Evolutionary conservation across 352 stramenopile genomes (phyloP).

Genomic region (Pythium insidiosum): DNA sequence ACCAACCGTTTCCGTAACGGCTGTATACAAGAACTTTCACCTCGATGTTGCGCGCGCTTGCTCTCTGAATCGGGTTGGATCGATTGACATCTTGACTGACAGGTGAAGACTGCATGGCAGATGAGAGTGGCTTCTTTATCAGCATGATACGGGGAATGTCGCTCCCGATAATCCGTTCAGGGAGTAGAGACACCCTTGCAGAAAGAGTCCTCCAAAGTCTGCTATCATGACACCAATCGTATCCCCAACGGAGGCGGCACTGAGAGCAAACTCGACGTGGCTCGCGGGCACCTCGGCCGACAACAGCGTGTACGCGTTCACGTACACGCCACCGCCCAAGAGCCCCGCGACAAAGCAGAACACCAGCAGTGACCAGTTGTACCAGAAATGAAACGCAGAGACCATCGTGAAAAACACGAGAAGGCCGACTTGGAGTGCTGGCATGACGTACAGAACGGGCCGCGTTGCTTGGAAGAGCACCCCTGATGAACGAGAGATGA

Average conservation of each 20-base stretch:
- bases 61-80: too few relatives aligned
- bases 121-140: too few relatives aligned
- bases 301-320: constrained; percentile 89
- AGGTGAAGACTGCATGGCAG: too few relatives aligned
- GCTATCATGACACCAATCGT: constrained; percentile 87
- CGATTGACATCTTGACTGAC: too few relatives aligned
- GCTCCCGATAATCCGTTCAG: constrained; percentile 63
- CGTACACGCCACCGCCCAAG: constrained; percentile 86
- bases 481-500: constrained; percentile 87
- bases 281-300: constrained; percentile 61
- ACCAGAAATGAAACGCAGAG: constrained; percentile 74
- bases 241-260: constrained; percentile 84
- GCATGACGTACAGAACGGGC: constrained; percentile 84
- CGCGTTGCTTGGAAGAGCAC: constrained; percentile 72
- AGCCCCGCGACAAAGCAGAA: constrained; percentile 85
- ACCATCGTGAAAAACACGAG: constrained; percentile 85
- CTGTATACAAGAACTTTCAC: too few relatives aligned
- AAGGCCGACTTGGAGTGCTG: constrained; percentile 75
- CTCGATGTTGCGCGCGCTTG: too few relatives aligned
- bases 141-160: constrained; percentile 50
- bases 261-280: constrained; percentile 84
- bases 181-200: constrained; percentile 91
- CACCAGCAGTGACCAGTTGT: constrained; percentile 77
- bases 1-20: too few relatives aligned
- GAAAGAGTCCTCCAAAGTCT: constrained; percentile 80